Conservation (phyloP, 2,329 filamentous ascomycete genomes). For the Magnaporthiopsis rhizophila region DNA sequence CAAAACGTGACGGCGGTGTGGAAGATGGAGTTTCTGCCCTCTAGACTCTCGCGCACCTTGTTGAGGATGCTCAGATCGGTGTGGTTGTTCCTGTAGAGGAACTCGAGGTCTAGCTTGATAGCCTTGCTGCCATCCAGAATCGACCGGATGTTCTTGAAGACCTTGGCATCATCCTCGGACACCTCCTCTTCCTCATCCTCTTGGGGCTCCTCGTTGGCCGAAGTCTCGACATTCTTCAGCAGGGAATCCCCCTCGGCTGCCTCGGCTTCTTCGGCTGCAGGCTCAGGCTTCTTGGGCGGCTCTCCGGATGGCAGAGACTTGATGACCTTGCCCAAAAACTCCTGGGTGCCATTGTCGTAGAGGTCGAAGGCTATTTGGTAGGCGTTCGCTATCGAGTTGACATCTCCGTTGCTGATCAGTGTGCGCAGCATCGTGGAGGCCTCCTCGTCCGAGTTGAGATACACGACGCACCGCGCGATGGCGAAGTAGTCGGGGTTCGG, state of each 20-base stretch:
- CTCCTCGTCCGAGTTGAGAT: slow-evolving; percentile 85
- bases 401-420: slow-evolving; percentile 71
- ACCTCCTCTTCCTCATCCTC: slow-evolving; percentile 43
- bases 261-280: slow-evolving; percentile 33
- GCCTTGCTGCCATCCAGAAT: slow-evolving; percentile 84
- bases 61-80: slow-evolving; percentile 88
- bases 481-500: slow-evolving; percentile 94
- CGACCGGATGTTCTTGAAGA: slow-evolving; percentile 55
- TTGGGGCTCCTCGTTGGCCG: slow-evolving; percentile 18
- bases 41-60: slow-evolving; percentile 91
- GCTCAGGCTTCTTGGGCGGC: slow-evolving; percentile 31
- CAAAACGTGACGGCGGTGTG: slow-evolving; percentile 95
- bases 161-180: slow-evolving; percentile 45
- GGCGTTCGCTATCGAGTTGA: slow-evolving; percentile 72
- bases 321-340: slow-evolving; percentile 87
- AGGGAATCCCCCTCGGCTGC: slow-evolving; percentile 40
- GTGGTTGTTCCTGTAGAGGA: slow-evolving; percentile 91
- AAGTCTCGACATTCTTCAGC: slow-evolving; percentile 26
- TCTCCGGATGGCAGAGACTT: slow-evolving; percentile 61
- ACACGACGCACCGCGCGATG: slow-evolving; percentile 95
- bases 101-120: slow-evolving; percentile 91
- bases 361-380: slow-evolving; percentile 98
- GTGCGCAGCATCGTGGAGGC: slow-evolving; percentile 79
- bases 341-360: slow-evolving; percentile 97
- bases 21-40: slow-evolving; percentile 96